Evolutionary conservation across 2,329 filamentous ascomycete genomes (phyloP).

Genomic region (Curvularia eragrostidis): DNA sequence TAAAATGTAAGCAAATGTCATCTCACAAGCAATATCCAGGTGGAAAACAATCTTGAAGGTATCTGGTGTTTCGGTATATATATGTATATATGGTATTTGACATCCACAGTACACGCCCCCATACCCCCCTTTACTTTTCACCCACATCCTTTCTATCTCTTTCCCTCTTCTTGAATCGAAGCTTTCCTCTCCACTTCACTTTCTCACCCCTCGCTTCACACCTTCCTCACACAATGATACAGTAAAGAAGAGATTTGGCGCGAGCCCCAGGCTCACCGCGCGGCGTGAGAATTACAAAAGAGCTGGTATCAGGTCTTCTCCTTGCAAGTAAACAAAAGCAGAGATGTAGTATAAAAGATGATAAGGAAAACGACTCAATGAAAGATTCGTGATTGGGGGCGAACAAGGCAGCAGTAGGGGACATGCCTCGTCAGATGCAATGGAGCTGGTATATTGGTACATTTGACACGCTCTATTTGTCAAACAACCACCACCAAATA

Average conservation of each 20-base stretch:
- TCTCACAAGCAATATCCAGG: too few species aligned
- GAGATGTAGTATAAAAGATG: not conserved
- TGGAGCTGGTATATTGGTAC: not conserved
- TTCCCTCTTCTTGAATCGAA: too few species aligned
- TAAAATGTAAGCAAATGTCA: too few species aligned
- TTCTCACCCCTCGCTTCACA: not conserved
- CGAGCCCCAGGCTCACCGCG: conserved; percentile 16
- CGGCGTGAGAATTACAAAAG: conserved; percentile 19
- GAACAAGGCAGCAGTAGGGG: not conserved
- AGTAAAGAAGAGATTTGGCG: conserved; percentile 13
- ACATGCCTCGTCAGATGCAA: not conserved
- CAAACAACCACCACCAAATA: conserved; percentile 2
- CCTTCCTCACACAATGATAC: not conserved
- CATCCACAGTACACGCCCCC: not conserved
- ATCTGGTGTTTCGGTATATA: not conserved
- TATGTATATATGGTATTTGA: not conserved
- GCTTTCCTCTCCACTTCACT: too few species aligned
- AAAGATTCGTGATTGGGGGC: conserved; percentile 3
- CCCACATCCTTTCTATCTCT: too few species aligned
- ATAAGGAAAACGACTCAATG: conserved; percentile 5
- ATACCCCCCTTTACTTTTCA: too few species aligned
- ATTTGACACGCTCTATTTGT: conserved; percentile 7
- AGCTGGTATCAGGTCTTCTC: conserved; percentile 18
- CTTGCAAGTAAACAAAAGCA: conserved; percentile 1
- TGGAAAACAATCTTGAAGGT: not conserved